These are phyloP conservation scores for Nowakowskiella sp. DNA, from an alignment of 192 early-diverging fungal species.

Conservation along the genomic window DNA sequence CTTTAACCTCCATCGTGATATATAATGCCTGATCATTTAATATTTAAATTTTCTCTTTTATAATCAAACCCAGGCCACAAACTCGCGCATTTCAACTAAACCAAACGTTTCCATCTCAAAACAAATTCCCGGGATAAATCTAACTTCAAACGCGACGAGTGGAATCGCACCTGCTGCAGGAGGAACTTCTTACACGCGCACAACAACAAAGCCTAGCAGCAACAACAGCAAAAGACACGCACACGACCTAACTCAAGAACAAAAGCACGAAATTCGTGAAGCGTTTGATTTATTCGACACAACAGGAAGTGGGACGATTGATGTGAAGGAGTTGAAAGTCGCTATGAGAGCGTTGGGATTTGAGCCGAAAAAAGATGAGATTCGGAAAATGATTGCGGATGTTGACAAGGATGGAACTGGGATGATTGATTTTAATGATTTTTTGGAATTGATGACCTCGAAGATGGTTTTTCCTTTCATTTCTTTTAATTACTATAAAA, in stretches of 20 bases:
- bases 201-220: slow-evolving; percentile 15
- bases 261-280: slow-evolving; percentile 62
- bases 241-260: slow-evolving; percentile 44
- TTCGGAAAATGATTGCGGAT: slow-evolving; percentile 32
- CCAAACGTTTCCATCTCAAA: no score
- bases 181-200: no score
- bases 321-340: slow-evolving; percentile 61
- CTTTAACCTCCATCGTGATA: no score
- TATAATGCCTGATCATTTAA: no score
- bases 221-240: slow-evolving; percentile 11
- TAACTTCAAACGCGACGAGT: no score
- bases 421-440: slow-evolving; percentile 38
- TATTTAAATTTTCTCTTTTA: no score
- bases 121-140: no score
- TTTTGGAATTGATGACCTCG: slow-evolving; percentile 40
- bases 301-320: slow-evolving; percentile 51
- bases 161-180: no score
- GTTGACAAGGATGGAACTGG: slow-evolving; percentile 28
- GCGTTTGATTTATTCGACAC: slow-evolving; percentile 68
- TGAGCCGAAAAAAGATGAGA: slow-evolving; percentile 41
- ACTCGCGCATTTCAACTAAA: no score
- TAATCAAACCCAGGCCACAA: no score
- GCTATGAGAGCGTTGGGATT: slow-evolving; percentile 54
- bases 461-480: slow-evolving; percentile 50
- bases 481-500: slow-evolving; percentile 1